Base-by-base conservation (phyloP, 352 stramenopile species). In the Phytophthora constricta region DNA sequence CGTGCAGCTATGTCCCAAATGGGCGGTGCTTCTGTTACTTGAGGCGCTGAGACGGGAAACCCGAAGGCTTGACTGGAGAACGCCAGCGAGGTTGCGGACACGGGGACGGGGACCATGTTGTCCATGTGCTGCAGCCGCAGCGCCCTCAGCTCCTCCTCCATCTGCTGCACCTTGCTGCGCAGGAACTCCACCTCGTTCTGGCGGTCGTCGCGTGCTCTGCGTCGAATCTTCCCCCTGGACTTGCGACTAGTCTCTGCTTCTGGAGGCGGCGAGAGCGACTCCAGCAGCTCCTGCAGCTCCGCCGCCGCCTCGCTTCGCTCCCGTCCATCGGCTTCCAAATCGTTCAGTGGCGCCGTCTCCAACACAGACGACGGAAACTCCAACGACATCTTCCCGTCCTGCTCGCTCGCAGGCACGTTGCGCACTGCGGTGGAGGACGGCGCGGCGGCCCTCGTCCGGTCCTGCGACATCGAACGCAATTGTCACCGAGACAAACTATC, bases 171-270 rank as follows among this genome's bases (percentile, higher is more conserved):
- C 49, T 72, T 74, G 26, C 53, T 56, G 47, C 71, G 71, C 58
- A 82, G 27, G 23, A 78, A 67, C 22, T 70, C 62, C n/a, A 82
- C 46, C 58, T 82, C 74, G 33, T 74, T 34, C 39, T 55, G 42
- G 28, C 60, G 71, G 34, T 77, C 68, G 33, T 78, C 68, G 7
- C 68, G 60, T 17, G 72, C 74, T n/a, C 65, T 59, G 31, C 65
- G 56, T 56, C 31, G 62, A 14, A 26, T 58, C 20, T 61, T 64
- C 16, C 59, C 65, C 5, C 48, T 47, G 10, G 47, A 56, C 25
- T 39, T 9, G 16, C 47, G 41, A 3, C 22, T 20, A n/a, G 26
- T 5, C 31, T 7, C 31, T 11, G 31, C n/a, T 14, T 53, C 20
- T 5, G 19, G 23, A 5, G 63, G 48, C 20, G 47, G 37, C 20